These are phyloP conservation scores for Vitis rupestris DNA, from an alignment of 164 flowering plant genomes.

Conservation along the genomic window DNA sequence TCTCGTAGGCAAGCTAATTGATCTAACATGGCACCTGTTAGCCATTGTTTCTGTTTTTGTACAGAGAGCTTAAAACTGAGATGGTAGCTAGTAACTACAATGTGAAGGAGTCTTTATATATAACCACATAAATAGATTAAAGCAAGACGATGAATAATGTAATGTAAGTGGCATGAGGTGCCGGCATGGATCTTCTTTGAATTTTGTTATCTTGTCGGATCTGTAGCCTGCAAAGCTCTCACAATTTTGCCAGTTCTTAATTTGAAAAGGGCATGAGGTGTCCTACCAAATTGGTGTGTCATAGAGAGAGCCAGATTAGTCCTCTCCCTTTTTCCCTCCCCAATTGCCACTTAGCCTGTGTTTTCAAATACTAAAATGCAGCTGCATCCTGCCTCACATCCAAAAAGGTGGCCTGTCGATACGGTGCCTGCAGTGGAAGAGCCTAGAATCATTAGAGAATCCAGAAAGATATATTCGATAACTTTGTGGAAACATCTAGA, in stretches of 20 bases:
- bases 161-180: conserved; percentile 15
- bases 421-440: too few species aligned
- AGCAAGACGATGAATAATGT: not conserved
- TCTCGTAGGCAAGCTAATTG: conserved; percentile 45
- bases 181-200: conserved; percentile 5
- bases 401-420: too few species aligned
- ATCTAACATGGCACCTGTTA: conserved; percentile 20
- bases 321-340: too few species aligned
- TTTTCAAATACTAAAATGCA: too few species aligned
- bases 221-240: conserved; percentile 14
- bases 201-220: conserved; percentile 11
- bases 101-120: not conserved
- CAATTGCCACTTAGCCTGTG: too few species aligned
- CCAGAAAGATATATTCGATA: too few species aligned
- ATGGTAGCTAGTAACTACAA: not conserved
- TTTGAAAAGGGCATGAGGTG: conserved; percentile 14
- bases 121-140: not conserved
- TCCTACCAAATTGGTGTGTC: conserved; percentile 1
- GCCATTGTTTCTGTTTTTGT: conserved; percentile 22
- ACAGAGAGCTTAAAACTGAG: conserved; percentile 1
- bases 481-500: too few species aligned
- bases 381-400: not conserved
- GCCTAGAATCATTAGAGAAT: too few species aligned
- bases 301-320: too few species aligned
- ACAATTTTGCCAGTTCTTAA: conserved; percentile 6